Evolutionary conservation across 192 early-diverging fungal species (phyloP).

Genomic region (Gryganskiella cystojenkinii): DNA sequence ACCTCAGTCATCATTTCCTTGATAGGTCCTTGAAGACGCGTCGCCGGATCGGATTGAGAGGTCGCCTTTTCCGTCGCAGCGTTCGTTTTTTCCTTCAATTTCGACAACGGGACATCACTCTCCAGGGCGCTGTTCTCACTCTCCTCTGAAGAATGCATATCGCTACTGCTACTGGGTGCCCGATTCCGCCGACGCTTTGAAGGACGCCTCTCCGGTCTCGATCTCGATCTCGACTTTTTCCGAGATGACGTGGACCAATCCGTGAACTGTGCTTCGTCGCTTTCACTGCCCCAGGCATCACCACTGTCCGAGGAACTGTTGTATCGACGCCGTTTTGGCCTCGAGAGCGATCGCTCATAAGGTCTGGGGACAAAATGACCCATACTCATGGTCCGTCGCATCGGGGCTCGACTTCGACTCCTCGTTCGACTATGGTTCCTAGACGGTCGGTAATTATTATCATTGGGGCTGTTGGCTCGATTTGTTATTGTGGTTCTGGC

Average conservation of each 20-base stretch:
- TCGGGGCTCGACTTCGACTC: background rate
- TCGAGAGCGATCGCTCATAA: too few species aligned
- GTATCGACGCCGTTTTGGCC: background rate
- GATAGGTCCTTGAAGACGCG: conserved; percentile 9
- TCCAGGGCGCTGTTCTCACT: conserved; percentile 3
- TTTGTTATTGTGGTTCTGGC: too few species aligned
- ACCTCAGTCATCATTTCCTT: conserved; percentile 12
- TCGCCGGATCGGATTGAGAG: background rate
- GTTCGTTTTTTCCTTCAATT: background rate
- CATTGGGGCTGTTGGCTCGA: too few species aligned
- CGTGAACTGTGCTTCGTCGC: too few species aligned
- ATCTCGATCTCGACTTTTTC: too few species aligned
- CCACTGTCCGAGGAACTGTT: conserved; percentile 5
- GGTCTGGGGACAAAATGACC: too few species aligned
- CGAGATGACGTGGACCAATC: too few species aligned
- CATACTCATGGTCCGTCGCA: too few species aligned
- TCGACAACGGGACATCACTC: conserved; percentile 18
- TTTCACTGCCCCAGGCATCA: background rate
- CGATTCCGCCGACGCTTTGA: too few species aligned
- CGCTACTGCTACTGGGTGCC: too few species aligned
- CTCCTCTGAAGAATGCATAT: background rate
- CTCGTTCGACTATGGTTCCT: background rate
- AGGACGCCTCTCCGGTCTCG: too few species aligned
- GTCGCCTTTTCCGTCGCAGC: background rate
- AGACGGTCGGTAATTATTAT: background rate